A percentile compares a stretch with the other conserved stretches of the same genome.
phyloP scores from a whole-genome alignment of 2,329 filamentous ascomycete genomes.

The Dothideomycetes sp. region DNA sequence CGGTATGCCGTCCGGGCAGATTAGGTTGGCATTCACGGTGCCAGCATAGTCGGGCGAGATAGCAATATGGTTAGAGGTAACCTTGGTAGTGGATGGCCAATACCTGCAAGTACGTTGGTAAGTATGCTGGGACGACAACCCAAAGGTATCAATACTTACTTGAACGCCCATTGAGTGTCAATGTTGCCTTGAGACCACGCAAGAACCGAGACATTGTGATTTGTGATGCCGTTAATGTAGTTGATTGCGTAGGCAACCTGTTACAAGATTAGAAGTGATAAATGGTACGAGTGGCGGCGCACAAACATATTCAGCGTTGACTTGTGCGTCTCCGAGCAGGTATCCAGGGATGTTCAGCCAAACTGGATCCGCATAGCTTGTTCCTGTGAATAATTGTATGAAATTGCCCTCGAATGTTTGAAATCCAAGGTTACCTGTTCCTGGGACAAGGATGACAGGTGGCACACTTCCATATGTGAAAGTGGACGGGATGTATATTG shows the following conservation, averaged over 20 bases:
- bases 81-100: conserved; percentile 39
- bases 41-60: conserved; percentile 44
- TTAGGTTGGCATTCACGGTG: conserved; percentile 27
- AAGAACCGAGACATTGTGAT: conserved; percentile 33
- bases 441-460: conserved; percentile 44
- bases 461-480: conserved; percentile 36
- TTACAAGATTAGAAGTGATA: no score
- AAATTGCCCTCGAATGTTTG: conserved; percentile 36
- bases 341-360: conserved; percentile 45
- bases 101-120: no score
- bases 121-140: no score
- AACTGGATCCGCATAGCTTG: conserved; percentile 36
- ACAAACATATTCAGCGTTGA: conserved; percentile 44
- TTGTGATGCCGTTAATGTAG: conserved; percentile 37
- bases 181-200: conserved; percentile 47
- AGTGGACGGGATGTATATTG: conserved; percentile 39
- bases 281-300: no score
- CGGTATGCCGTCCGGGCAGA: conserved; percentile 17
- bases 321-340: conserved; percentile 38
- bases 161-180: conserved; percentile 44
- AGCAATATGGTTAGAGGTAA: conserved; percentile 40
- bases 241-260: conserved; percentile 49
- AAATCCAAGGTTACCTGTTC: conserved; percentile 40
- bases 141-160: no score
- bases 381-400: conserved; percentile 35